These are phyloP conservation scores for Sporothrix humicola DNA, from an alignment of 2,329 filamentous ascomycete species.

Conservation along the genomic window DNA sequence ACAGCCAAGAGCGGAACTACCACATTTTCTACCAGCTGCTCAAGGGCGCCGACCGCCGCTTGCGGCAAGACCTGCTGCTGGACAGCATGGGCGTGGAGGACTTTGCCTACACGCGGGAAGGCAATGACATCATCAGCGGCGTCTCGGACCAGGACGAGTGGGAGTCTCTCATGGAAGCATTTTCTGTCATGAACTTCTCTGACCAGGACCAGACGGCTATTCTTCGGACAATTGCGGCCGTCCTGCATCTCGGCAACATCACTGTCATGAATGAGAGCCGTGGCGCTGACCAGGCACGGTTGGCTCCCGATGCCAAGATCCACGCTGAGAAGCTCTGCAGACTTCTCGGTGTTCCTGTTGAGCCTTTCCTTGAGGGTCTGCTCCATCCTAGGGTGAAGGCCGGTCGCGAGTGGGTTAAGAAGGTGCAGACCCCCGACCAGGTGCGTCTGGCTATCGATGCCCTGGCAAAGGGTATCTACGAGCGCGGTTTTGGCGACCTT, in stretches of 20 bases:
- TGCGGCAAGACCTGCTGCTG: slow-evolving; percentile 79
- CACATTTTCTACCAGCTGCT: slow-evolving; percentile 97
- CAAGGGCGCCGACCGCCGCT: slow-evolving; percentile 74
- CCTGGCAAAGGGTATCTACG: slow-evolving; percentile 95
- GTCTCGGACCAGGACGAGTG: slow-evolving; percentile 92
- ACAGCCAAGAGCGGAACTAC: slow-evolving; percentile 89
- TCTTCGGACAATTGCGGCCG: slow-evolving; percentile 84
- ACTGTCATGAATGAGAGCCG: slow-evolving; percentile 88
- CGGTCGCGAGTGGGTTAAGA: slow-evolving; percentile 97
- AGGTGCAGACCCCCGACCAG: slow-evolving; percentile 96
- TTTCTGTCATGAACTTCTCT: slow-evolving; percentile 90
- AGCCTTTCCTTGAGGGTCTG: slow-evolving; percentile 85
- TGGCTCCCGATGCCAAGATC: slow-evolving; percentile 75
- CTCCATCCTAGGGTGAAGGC: slow-evolving; percentile 94
- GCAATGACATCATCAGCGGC: slow-evolving; percentile 88
- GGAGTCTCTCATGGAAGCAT: slow-evolving; percentile 87
- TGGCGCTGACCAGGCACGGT: slow-evolving; percentile 84
- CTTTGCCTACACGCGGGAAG: slow-evolving; percentile 89
- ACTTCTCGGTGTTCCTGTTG: slow-evolving; percentile 81
- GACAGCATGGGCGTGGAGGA: slow-evolving; percentile 77
- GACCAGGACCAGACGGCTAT: slow-evolving; percentile 83
- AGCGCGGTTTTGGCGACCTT: slow-evolving; percentile 91
- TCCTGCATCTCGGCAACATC: slow-evolving; percentile 93
- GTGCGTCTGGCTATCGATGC: slow-evolving; percentile 89
- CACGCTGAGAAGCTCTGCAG: slow-evolving; percentile 80